A percentile compares a stretch with the other conserved stretches of the same genome.
Evolutionary conservation across 768 basidiomycete species (phyloP).

Genomic region (Artomyces pyxidatus): DNA sequence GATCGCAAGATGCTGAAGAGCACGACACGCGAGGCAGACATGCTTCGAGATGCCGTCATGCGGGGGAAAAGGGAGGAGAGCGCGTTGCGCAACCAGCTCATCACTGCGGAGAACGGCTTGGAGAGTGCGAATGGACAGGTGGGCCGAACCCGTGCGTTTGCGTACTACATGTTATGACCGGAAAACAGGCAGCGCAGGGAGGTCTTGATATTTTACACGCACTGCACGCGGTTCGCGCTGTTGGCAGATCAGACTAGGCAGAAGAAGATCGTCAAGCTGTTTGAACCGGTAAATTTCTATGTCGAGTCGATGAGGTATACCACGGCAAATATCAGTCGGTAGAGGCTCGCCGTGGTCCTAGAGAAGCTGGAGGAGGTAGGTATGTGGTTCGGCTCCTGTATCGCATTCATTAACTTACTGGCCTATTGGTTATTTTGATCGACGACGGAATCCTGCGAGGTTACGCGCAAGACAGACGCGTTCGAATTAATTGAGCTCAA

Average conservation of each 20-base stretch:
- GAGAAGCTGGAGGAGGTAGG: too few relatives aligned
- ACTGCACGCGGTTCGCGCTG: conserved; percentile 15
- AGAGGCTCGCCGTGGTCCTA: too few relatives aligned
- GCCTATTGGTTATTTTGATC: not conserved
- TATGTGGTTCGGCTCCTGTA: too few relatives aligned
- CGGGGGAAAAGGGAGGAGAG: not conserved
- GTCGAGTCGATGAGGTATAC: too few relatives aligned
- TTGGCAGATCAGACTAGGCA: conserved; percentile 14
- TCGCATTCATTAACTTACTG: too few relatives aligned
- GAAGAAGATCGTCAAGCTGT: conserved; percentile 8
- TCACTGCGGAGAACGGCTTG: too few relatives aligned
- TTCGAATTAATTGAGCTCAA: too few relatives aligned
- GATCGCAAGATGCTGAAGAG: not conserved
- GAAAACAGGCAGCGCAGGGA: not conserved
- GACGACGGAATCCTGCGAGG: not conserved
- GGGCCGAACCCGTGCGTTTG: too few relatives aligned
- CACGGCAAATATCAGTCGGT: too few relatives aligned
- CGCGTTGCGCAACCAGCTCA: not conserved
- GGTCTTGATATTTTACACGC: conserved; percentile 15
- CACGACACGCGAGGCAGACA: not conserved
- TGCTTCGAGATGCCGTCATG: not conserved
- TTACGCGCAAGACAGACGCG: not conserved
- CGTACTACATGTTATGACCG: not conserved
- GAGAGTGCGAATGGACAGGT: not conserved
- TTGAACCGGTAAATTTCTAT: not conserved